These are phyloP conservation scores for Leishmania lainsoni DNA, from an alignment of 208 protist species.

Conservation along the genomic window DNA sequence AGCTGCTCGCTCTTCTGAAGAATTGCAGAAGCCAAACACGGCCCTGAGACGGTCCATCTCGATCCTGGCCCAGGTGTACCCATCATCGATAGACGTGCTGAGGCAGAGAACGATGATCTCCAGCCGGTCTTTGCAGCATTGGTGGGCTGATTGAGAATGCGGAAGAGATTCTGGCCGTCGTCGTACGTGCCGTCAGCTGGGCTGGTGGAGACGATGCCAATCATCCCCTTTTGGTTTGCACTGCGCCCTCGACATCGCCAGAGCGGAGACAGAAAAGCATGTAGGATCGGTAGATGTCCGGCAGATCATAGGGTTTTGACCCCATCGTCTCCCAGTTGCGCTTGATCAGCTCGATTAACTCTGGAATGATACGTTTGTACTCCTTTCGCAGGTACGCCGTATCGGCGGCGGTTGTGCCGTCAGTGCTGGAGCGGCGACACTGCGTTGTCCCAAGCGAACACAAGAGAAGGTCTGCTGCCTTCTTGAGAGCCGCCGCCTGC, in stretches of 20 bases:
- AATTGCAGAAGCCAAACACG: conserved; percentile 66
- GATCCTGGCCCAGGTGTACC: conserved; percentile 64
- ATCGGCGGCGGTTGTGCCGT: conserved; percentile 1
- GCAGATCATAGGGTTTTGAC: conserved; percentile 44
- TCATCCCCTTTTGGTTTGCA: conserved; percentile 53
- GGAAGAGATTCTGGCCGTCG: conserved; percentile 61
- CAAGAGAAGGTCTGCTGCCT: conserved; percentile 32
- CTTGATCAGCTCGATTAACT: conserved; percentile 45
- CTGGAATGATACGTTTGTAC: conserved; percentile 33
- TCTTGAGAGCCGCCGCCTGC: conserved; percentile 35
- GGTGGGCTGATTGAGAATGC: conserved; percentile 64
- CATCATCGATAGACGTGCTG: conserved; percentile 41
- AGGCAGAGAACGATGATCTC: conserved; percentile 75
- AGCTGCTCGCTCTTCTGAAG: conserved; percentile 55
- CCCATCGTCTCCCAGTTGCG: conserved; percentile 47
- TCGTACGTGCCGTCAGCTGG: conserved; percentile 34
- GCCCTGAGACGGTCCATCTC: conserved; percentile 54
- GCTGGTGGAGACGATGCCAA: conserved; percentile 41
- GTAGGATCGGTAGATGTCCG: conserved; percentile 66
- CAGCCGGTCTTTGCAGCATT: conserved; percentile 75
- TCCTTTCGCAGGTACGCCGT: conserved; percentile 13
- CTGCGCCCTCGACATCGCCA: conserved; percentile 41
- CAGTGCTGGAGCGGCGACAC: not conserved
- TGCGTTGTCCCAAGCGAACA: conserved; percentile 10
- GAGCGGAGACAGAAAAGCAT: conserved; percentile 48